Percentiles rank a stretch among this genome's conserved stretches.
Evolutionary conservation across 352 stramenopile species (phyloP).

Genomic region (Pythium oligandrum): DNA sequence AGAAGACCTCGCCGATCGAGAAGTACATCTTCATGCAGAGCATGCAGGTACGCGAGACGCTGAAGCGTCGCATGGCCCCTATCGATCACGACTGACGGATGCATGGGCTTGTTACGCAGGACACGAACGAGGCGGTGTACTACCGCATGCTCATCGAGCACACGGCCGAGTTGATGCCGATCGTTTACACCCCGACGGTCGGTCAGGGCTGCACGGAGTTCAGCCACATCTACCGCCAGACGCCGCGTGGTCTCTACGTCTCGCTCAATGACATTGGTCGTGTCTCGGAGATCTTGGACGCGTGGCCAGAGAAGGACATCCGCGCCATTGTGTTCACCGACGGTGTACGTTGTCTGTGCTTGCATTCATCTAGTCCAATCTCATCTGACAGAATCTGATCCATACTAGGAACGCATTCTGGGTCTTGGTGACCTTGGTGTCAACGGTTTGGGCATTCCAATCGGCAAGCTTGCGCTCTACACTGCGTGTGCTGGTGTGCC

Average conservation of each 20-base stretch:
- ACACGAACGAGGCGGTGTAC: constrained; percentile 89
- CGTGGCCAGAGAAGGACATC: constrained; percentile 95
- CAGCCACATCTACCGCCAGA: constrained; percentile 86
- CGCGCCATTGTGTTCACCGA: constrained; percentile 97
- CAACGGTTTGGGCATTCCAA: constrained; percentile 90
- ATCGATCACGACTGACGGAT: background rate
- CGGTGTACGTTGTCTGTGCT: constrained; percentile 38
- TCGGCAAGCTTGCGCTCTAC: constrained; percentile 95
- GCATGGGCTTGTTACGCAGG: constrained; percentile 23
- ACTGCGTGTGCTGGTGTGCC: constrained; percentile 92
- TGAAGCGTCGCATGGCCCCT: background rate
- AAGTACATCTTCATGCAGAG: constrained; percentile 93
- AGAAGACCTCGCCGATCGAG: constrained; percentile 80
- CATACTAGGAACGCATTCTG: constrained; percentile 81
- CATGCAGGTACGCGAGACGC: constrained; percentile 43
- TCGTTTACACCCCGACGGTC: constrained; percentile 98
- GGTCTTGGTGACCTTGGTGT: constrained; percentile 93
- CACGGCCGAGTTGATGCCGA: constrained; percentile 91
- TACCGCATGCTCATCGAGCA: constrained; percentile 88
- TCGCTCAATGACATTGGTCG: constrained; percentile 77
- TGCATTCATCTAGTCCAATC: no score
- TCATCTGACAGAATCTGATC: no score
- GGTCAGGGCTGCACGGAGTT: constrained; percentile 91
- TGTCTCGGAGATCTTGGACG: constrained; percentile 90
- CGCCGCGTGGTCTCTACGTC: constrained; percentile 91